Evolutionary conservation across 78 protist genomes (phyloP), one percentile per base, ranked within the genome.

Genomic region (Mastigamoeba balamuthi): DNA sequence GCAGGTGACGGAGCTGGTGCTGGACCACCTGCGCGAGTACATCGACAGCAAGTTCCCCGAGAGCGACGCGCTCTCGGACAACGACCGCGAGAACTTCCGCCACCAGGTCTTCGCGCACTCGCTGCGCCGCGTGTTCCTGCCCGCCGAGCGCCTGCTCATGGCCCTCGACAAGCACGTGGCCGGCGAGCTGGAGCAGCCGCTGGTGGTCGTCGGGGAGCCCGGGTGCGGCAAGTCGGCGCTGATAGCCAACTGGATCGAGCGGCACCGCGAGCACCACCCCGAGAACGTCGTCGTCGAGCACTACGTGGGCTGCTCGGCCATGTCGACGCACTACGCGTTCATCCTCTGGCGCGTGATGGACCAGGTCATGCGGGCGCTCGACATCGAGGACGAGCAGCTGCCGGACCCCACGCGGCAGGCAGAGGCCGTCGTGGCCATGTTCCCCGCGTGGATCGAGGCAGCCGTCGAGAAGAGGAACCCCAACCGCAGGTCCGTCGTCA

Each of bases 261-360:
- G 78, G 64, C 82, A 83, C 77, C 48, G 43, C 38, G 83, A 83
- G 6, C 88, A 83, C 38, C 88, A 83, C 66, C 88, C 88, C 30
- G 88, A 83, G 39, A 77, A 83, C 42, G 33, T 83, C 4, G 0
- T 71, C 0, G 66, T 71, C 7, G 28, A 74, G 4, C 82, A 83
- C 41, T 83, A 81, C 80, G 39, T 83, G 35, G 88, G 88, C 52
- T 76, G 80, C 1, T 74, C 83, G 4, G 80, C 88, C 29, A 40
- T 40, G 29, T 83, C 88, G 7, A 76, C 72, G 37, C 41, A 77
- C 36, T 39, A 70, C 25, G 29, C 80, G 5, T 6, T 9, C 23
- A n/a, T 58, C 29, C 37, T 83, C 28, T 53, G 77, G 69, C 58
- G 83, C 37, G 65, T 83, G 10, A 83, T 83, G 88, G 38, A 30